Evolutionary conservation across 1,284 basidiomycete species (phyloP), one percentile per base, ranked within the genome.

Genomic region (Takashimella koratensis): DNA sequence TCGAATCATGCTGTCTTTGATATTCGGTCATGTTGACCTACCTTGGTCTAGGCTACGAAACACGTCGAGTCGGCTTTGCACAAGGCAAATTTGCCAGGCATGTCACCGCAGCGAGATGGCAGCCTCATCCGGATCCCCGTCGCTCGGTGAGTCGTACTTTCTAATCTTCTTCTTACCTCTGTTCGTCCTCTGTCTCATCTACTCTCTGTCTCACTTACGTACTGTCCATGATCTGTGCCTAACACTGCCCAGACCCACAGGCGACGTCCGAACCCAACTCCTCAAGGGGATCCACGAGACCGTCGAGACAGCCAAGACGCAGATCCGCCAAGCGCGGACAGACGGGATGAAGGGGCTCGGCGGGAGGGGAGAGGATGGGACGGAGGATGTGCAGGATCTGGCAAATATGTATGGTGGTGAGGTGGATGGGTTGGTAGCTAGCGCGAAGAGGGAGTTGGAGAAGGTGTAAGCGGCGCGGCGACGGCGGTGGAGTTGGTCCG

Each of bases 371-470:
- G 66, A 63, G 39, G 59, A 58, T 6, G 71, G 67, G 11, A 53
- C 67, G 5, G 68, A 74, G 21, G 66, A 72, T 13, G 62, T 74
- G 22, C 73, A 76, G 52, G 60, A 71, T 44, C 30, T 71, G 19
- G 66, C 69, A 20, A 70, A 76, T 54, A 61, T 67, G 8, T 63
- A 57, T 19, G 65, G 64, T 13, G 58, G 53, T 24, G 65, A 71
- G 49, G 48, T 76, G 12, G 73, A 76, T 47, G 67, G 63, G 48
- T 52, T 66, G 26, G 46, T 73, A 45, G 49, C 52, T 3, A 57
- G 59, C 21, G 73, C 71, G 5, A 76, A 74, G 63, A 75, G 74
- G 68, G 74, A 76, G 60, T 66, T 76, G 45, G 75, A 72, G 40
- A 75, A 76, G 64, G 66, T 54, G 22, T 70, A 63, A 36, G 30